Evolutionary conservation across 176 grass and related monocot species (phyloP).

Genomic region (Carex cristatella): DNA sequence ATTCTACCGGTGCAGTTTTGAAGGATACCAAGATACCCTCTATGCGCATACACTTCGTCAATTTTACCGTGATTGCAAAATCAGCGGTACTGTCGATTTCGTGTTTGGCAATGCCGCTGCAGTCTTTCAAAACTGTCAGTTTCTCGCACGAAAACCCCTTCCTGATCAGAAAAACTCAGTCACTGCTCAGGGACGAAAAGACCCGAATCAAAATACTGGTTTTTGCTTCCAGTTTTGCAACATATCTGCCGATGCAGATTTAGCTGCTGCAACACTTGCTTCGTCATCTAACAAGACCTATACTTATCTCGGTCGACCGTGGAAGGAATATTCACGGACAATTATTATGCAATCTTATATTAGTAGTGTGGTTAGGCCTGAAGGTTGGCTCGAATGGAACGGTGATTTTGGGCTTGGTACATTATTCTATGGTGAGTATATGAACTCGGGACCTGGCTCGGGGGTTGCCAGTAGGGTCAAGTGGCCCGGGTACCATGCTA

Average conservation of each 20-base stretch:
- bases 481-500: constrained; percentile 45
- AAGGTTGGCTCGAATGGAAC: constrained; percentile 50
- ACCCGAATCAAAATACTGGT: constrained; percentile 37
- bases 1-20: constrained; percentile 41
- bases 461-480: constrained; percentile 31
- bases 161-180: constrained; percentile 26
- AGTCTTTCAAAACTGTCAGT: constrained; percentile 57
- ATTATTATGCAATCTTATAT: constrained; percentile 56
- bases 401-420: constrained; percentile 36
- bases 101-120: constrained; percentile 49
- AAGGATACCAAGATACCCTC: constrained; percentile 63
- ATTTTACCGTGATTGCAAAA: constrained; percentile 58
- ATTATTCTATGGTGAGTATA: constrained; percentile 62
- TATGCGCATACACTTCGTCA: constrained; percentile 47
- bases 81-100: constrained; percentile 55
- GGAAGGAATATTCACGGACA: constrained; percentile 57
- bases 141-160: constrained; percentile 25
- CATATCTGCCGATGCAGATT: constrained; percentile 27
- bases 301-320: constrained; percentile 42
- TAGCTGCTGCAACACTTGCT: constrained; percentile 11
- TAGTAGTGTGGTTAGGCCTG: constrained; percentile 35
- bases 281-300: constrained; percentile 17
- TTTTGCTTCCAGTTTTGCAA: constrained; percentile 40
- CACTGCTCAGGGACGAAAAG: constrained; percentile 50
- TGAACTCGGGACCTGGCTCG: constrained; percentile 42